Evolutionary conservation across 2,329 filamentous ascomycete species (phyloP).

Genomic region (Colletotrichum noveboracense): DNA sequence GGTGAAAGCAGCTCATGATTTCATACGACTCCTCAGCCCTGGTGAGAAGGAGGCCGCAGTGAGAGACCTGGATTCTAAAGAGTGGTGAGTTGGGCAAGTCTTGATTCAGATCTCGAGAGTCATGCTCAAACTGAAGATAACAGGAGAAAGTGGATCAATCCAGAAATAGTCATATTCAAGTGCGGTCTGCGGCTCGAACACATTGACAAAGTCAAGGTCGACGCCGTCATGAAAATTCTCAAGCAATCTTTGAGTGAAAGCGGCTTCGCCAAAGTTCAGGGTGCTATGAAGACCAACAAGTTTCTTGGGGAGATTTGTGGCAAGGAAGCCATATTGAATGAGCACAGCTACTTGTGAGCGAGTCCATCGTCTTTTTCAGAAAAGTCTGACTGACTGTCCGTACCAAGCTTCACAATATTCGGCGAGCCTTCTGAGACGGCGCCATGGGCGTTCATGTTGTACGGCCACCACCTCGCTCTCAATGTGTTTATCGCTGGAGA

Average conservation of each 20-base stretch:
- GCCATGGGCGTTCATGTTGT: neutral
- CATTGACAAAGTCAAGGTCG: neutral
- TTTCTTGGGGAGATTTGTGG: neutral
- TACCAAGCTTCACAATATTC: neutral
- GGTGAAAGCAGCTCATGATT: neutral
- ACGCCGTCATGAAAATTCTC: neutral
- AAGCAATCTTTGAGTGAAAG: neutral
- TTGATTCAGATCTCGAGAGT: rapidly evolving
- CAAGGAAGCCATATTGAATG: neutral
- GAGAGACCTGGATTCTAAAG: neutral
- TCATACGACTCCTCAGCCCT: neutral
- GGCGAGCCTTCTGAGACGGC: neutral
- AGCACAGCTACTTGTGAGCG: neutral
- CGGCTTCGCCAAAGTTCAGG: neutral
- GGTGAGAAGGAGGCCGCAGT: neutral
- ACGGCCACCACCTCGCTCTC: neutral
- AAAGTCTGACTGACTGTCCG: neutral
- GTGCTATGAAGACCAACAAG: neutral
- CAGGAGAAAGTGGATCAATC: neutral
- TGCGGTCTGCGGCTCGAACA: neutral
- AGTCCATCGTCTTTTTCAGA: too few species aligned
- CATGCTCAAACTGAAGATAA: neutral
- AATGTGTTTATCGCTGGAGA: neutral
- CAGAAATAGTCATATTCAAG: neutral
- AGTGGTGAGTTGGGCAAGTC: neutral